Percentiles rank a stretch among this genome's conserved stretches.
Evolutionary conservation across 164 flowering plant species (phyloP).

Genomic region (Echeveria elegans): DNA sequence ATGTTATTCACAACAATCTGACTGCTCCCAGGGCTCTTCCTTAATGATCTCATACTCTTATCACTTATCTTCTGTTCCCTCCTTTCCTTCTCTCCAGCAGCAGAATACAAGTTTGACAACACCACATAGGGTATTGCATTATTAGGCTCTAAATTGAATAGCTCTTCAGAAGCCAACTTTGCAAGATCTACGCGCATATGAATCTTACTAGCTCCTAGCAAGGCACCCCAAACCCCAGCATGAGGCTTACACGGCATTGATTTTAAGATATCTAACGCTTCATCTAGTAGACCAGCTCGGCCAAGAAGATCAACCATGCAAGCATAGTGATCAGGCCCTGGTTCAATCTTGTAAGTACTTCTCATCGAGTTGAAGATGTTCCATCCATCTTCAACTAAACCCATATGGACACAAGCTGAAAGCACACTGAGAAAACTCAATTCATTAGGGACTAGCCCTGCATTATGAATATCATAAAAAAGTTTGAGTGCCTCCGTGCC

Average conservation of each 20-base stretch:
- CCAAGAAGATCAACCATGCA: too few relatives aligned
- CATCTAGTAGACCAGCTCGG: conserved; percentile 26
- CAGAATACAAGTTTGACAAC: conserved; percentile 27
- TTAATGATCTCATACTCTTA: conserved; percentile 19
- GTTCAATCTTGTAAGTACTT: conserved; percentile 24
- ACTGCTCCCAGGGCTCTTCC: conserved; percentile 41
- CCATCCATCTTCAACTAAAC: too few relatives aligned
- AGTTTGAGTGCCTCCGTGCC: too few relatives aligned
- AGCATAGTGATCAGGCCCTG: conserved; percentile 37
- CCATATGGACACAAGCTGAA: too few relatives aligned
- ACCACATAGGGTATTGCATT: conserved; percentile 32
- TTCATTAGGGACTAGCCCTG: too few relatives aligned
- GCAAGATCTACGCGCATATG: conserved; percentile 23
- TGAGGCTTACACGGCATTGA: conserved; percentile 28
- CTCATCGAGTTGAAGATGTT: conserved; percentile 33
- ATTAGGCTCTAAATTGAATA: conserved; percentile 27
- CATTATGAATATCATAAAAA: too few relatives aligned
- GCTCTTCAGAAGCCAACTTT: conserved; percentile 24
- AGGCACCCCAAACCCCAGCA: conserved; percentile 31
- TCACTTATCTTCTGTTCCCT: conserved; percentile 21
- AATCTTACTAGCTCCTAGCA: conserved; percentile 26
- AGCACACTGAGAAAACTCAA: too few relatives aligned
- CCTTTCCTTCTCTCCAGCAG: conserved; percentile 18
- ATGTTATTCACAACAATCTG: too few relatives aligned
- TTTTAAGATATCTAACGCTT: conserved; percentile 21